Evolutionary conservation across 78 protist species (phyloP), one percentile per base, ranked within the genome.

Genomic region (Tieghemostelium lacteum): DNA sequence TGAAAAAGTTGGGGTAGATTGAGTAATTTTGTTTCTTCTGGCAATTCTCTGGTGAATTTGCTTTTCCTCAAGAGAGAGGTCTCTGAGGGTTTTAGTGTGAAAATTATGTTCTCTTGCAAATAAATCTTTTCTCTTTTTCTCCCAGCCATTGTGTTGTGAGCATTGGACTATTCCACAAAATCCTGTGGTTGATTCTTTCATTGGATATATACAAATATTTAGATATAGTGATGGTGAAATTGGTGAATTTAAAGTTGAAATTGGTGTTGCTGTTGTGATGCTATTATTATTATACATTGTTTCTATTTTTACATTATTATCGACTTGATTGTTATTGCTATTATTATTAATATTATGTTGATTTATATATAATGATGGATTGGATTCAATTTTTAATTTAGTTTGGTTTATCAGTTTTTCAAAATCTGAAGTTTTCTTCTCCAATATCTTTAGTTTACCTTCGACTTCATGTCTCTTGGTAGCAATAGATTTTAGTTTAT

Each of bases 21-120:
- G 74, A 14, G 74, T 67, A 24, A 83, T 83, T 50, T 69, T 83
- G 52, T 83, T 83, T 83, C 89, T 52, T 69, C 89, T 83, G 8
- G 89, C 75, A 17, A 71, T 66, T 69, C 89, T 83, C 42, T 83
- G 89, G 14, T 69, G 75, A 3, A 83, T 69, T 83, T 83, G 89
- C 69, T 69, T 83, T 31, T 83, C 89, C 34, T 83, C 89, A 20
- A 83, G 34, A 10, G 89, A 72, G 16, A 83, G 40, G 12, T 83
- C 89, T 57, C 89, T 66, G 1, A 83, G 33, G 6, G 77, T 54
- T 69, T 57, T 83, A 2, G 89, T 83, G 64, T 83, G 74, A 69
- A 54, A 55, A 33, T 33, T 33, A 34, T 69, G 76, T 58, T 83
- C 77, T 60, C 40, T 66, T 33, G 66, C 10, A 58, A 83, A 69